Percentiles rank a stretch among this genome's conserved stretches.
Conservation (phyloP, 805 yeast genomes). For the Sugiyamaella floridensis region DNA sequence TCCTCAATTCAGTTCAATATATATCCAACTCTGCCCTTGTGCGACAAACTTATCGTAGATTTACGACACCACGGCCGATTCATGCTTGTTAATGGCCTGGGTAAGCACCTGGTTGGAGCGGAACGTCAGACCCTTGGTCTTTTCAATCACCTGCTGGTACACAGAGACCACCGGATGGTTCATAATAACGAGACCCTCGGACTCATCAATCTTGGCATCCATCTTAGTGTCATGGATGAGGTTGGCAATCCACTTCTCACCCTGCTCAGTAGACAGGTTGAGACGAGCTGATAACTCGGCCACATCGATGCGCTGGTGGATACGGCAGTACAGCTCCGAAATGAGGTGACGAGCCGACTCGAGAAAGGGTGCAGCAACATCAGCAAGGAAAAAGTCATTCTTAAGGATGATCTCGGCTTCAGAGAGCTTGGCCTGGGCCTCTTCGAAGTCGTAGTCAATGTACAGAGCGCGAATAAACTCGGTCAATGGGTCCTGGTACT, state of each 20-base stretch:
- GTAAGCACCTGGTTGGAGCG: conserved; percentile 52
- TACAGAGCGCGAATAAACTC: conserved; percentile 48
- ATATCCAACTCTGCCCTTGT: too few relatives aligned
- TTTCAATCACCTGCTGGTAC: conserved; percentile 62
- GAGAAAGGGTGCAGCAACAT: conserved; percentile 36
- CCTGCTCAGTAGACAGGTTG: conserved; percentile 41
- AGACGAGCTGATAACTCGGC: conserved; percentile 39
- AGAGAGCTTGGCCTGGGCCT: conserved; percentile 42
- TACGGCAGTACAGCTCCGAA: conserved; percentile 48
- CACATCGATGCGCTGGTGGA: conserved; percentile 45
- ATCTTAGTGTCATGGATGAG: conserved; percentile 44
- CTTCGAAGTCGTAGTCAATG: conserved; percentile 52
- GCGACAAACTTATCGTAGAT: background rate
- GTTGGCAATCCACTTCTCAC: conserved; percentile 46
- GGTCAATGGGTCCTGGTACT: conserved; percentile 59
- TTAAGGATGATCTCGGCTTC: conserved; percentile 43
- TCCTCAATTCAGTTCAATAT: too few relatives aligned
- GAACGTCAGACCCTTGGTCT: conserved; percentile 58
- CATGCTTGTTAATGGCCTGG: conserved; percentile 28
- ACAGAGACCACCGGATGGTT: conserved; percentile 49
- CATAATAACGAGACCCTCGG: conserved; percentile 46
- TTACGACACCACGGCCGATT: conserved; percentile 10
- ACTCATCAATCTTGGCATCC: conserved; percentile 49
- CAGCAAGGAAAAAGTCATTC: conserved; percentile 51
- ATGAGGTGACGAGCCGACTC: conserved; percentile 45